Percentiles rank a stretch among this genome's conserved stretches.
phyloP scores from a whole-genome alignment of 1,284 basidiomycete genomes.

The Puccinia novopanici region DNA sequence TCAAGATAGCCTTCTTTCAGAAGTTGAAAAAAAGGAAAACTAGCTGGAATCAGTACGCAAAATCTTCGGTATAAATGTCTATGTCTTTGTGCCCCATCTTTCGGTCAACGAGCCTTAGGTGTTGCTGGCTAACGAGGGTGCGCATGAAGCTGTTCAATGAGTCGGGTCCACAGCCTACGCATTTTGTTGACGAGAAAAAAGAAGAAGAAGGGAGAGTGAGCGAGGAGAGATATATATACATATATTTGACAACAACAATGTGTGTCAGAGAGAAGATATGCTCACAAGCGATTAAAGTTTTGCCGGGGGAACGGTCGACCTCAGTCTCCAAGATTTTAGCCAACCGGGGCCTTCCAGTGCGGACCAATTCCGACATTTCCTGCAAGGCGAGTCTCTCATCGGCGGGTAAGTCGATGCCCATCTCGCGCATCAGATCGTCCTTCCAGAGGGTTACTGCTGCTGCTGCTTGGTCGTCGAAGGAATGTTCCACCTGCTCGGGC shows the following conservation, averaged over 20 bases:
- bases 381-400: constrained; percentile 23
- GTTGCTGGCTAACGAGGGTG: constrained; percentile 14
- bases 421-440: not conserved
- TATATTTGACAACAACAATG: not conserved
- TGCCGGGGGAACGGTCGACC: constrained; percentile 19
- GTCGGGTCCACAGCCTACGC: constrained; percentile 34
- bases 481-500: not conserved
- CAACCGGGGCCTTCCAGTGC: constrained; percentile 18
- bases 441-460: not conserved
- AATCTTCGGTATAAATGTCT: constrained; percentile 47
- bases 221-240: not conserved
- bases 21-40: not conserved
- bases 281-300: constrained; percentile 41
- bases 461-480: not conserved
- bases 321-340: constrained; percentile 16
- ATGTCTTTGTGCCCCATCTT: constrained; percentile 19
- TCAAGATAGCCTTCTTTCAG: too few species aligned
- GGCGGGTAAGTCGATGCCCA: constrained; percentile 17
- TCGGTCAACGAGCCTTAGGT: not conserved
- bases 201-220: not conserved
- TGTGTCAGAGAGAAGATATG: not conserved
- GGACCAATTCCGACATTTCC: constrained; percentile 31
- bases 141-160: constrained; percentile 38
- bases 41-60: constrained; percentile 16
- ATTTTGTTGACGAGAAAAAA: not conserved